Base-by-base conservation (phyloP, 371 early-diverging fungal species). In the Haplosporangium sp. region DNA sequence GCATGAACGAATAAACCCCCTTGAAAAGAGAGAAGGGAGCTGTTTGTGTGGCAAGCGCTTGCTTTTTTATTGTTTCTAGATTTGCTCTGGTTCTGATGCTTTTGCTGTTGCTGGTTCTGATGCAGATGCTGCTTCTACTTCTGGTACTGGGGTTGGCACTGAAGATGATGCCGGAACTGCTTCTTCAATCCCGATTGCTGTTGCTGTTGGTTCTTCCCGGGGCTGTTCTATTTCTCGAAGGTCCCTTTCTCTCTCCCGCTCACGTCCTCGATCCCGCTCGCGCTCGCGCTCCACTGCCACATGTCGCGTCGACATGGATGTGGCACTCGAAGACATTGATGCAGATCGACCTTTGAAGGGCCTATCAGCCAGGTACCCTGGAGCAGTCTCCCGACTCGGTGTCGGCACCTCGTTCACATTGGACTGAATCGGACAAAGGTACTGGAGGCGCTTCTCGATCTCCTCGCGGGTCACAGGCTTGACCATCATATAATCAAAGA, bases 401-500 rank as follows among this genome's bases (percentile, higher is more conserved):
- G 80, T 79, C 8, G 69, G 62, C 6, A 16, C 57, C 57, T 79
- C 80, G 41, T 69, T 73, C 42, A 64, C 69, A 21, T 45, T 65
- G 0, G 80, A 66, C 40, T 68, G 80, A 37, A 79, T 72, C 21
- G 76, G 77, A 53, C 86, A 87, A 62, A 84, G 86, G 58, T 82
- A 82, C 59, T 84, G 82, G n/a, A 90, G 64, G 16, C 82, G 71
- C 60, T 85, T 84, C 64, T 69, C 72, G 53, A 90, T 83, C 54
- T 82, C 82, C 55, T 90, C 88, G 56, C 88, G 89, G 6, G 89
- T 90, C 18, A 94, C 90, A 1, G 93, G 94, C 69, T 95, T 94
- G 62, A 83, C 85, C 59, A 94, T 73, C 46, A 91, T 86, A 57
- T 89, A 90, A 52, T 93, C 93, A 84, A 95, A 95, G 7, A 85